Conservation (phyloP, 352 stramenopile species). For the Pelagophyceae sp. region DNA sequence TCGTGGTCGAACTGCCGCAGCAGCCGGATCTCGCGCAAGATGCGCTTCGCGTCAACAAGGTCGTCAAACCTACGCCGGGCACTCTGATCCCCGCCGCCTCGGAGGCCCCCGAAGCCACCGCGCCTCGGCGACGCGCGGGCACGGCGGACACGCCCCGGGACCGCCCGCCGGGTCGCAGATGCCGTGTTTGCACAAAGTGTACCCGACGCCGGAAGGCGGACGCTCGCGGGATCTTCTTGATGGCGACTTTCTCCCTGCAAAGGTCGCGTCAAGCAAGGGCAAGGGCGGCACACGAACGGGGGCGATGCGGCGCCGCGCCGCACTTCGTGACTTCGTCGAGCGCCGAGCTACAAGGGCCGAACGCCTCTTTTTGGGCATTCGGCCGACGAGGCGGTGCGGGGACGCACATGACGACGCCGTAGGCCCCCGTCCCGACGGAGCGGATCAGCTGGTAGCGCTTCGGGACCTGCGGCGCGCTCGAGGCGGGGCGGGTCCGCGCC, state of each 20-base stretch:
- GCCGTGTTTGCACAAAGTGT: no score
- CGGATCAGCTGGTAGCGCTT: slow-evolving; percentile 81
- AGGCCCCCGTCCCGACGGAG: slow-evolving; percentile 82
- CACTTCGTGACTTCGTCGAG: slow-evolving; percentile 52
- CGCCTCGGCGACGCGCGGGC: no score
- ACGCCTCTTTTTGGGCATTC: no score
- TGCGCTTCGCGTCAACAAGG: slow-evolving; percentile 70
- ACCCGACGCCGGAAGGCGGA: slow-evolving; percentile 31
- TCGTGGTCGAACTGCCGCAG: slow-evolving; percentile 61
- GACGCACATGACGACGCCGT: slow-evolving; percentile 81
- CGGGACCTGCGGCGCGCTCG: neutral
- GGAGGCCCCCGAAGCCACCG: no score
- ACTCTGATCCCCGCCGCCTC: no score
- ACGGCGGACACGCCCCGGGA: no score
- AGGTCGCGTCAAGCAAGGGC: neutral
- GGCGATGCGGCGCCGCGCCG: no score
- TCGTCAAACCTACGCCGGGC: slow-evolving; percentile 45
- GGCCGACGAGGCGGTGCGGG: slow-evolving; percentile 36
- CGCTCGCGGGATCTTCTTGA: slow-evolving; percentile 83
- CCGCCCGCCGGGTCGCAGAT: no score
- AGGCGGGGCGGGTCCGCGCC: neutral
- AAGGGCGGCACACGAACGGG: neutral
- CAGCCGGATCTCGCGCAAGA: slow-evolving; percentile 69
- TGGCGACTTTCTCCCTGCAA: slow-evolving; percentile 73
- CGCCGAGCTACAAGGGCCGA: neutral